Evolutionary conservation across 2,329 filamentous ascomycete species (phyloP).

Genomic region (Colletotrichum musae): DNA sequence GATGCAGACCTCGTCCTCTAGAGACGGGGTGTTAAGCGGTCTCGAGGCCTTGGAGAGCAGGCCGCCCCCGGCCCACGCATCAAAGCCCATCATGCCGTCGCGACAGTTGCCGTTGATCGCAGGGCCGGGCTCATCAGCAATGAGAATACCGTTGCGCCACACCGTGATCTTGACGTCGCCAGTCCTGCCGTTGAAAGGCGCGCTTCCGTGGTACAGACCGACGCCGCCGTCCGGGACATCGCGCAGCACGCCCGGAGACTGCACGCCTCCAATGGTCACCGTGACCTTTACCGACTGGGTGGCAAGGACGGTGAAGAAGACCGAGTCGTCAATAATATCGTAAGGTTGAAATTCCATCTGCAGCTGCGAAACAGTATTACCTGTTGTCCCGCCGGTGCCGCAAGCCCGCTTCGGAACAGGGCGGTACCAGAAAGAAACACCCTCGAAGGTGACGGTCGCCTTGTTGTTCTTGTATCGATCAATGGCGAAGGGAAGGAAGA

Average conservation of each 20-base stretch:
- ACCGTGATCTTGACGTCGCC: conserved; percentile 53
- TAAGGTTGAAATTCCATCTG: conserved; percentile 44
- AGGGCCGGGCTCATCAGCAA: neutral
- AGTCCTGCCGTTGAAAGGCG: conserved; percentile 42
- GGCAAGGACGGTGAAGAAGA: conserved; percentile 42
- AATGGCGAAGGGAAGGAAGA: conserved; percentile 64
- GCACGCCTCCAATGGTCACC: conserved; percentile 7
- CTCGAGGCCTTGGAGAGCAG: neutral
- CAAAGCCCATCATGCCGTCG: conserved; percentile 26
- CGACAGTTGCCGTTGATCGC: conserved; percentile 18
- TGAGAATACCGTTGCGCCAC: conserved; percentile 31
- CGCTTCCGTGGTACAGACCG: conserved; percentile 49
- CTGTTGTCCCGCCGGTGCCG: conserved; percentile 47
- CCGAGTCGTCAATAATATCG: conserved; percentile 40
- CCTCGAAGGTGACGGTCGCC: conserved; percentile 46
- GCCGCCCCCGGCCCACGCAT: conserved; percentile 30
- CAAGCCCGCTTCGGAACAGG: conserved; percentile 44
- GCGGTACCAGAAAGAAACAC: conserved; percentile 51
- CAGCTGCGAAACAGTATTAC: conserved; percentile 46
- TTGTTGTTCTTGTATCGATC: conserved; percentile 61
- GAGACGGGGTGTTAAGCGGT: conserved; percentile 1
- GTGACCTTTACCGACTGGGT: neutral
- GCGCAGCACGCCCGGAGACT: neutral
- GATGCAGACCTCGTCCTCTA: conserved; percentile 43
- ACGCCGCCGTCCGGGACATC: conserved; percentile 30